Percentiles rank a stretch among this genome's conserved stretches.
Evolutionary conservation across 2,329 filamentous ascomycete species (phyloP).

Genomic region (Colletotrichum cuscutae): DNA sequence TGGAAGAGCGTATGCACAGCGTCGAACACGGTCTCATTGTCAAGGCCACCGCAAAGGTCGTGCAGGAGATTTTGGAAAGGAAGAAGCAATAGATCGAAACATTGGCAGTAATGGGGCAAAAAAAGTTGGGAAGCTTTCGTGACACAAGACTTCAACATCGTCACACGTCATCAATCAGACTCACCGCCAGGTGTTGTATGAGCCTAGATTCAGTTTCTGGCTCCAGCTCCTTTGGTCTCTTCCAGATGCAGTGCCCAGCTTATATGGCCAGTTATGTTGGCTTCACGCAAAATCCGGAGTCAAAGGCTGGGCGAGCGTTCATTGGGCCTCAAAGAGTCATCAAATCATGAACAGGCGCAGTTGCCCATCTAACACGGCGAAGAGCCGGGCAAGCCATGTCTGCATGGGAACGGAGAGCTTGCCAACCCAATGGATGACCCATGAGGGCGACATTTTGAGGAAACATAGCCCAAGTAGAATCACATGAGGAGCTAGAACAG

Average conservation of each 20-base stretch:
- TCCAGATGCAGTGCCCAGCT: neutral
- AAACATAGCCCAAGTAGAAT: neutral
- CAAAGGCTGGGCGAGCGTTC: neutral
- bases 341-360: neutral
- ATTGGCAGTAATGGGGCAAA: neutral
- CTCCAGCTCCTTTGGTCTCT: neutral
- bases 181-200: neutral
- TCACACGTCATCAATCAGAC: neutral
- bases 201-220: too few species aligned
- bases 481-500: neutral
- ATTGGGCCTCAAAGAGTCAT: neutral
- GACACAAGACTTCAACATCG: neutral
- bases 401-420: neutral
- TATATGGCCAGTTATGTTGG: neutral
- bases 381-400: neutral
- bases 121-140: neutral
- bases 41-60: slow-evolving; percentile 70
- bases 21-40: slow-evolving; percentile 85
- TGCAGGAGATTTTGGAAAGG: slow-evolving; percentile 46
- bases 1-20: slow-evolving; percentile 79
- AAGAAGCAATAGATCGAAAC: slow-evolving; percentile 3
- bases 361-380: neutral
- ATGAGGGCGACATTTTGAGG: neutral
- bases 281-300: neutral
- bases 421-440: neutral